Conservation (phyloP, 2,329 filamentous ascomycete species). For the Pseudopithomyces chartarum region DNA sequence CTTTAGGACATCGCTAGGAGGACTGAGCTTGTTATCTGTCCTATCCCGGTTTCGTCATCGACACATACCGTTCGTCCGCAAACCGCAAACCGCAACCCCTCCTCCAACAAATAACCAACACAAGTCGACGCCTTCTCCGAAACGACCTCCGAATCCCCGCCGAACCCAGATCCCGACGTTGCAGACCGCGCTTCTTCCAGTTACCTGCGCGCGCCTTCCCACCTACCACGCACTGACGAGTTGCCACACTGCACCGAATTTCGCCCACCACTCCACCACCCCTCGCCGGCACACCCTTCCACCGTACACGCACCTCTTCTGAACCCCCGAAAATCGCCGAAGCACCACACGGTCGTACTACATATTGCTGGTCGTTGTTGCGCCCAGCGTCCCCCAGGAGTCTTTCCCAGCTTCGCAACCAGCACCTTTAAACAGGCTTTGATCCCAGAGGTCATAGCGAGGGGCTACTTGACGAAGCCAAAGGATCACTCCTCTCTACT, state of each 20-base stretch:
- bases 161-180: background rate
- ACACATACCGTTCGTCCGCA: slow-evolving; percentile 22
- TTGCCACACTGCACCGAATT: slow-evolving; percentile 16
- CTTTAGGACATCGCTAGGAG: slow-evolving; percentile 12
- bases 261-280: slow-evolving; percentile 3
- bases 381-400: slow-evolving; percentile 35
- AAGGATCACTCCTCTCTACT: slow-evolving; percentile 47
- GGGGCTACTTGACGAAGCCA: slow-evolving; percentile 69
- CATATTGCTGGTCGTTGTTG: slow-evolving; percentile 31
- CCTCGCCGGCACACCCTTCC: background rate
- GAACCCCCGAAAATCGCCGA: slow-evolving; percentile 2
- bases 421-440: slow-evolving; percentile 90
- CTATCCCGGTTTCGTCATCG: slow-evolving; percentile 40
- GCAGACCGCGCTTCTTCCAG: background rate
- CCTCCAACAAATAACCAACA: slow-evolving; percentile 3
- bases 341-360: slow-evolving; percentile 17
- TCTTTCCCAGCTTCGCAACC: slow-evolving; percentile 55
- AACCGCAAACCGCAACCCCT: slow-evolving; percentile 12
- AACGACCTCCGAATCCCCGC: background rate
- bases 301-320: background rate
- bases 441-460: slow-evolving; percentile 87
- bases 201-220: slow-evolving; percentile 1
- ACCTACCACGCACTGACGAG: slow-evolving; percentile 3
- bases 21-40: slow-evolving; percentile 20
- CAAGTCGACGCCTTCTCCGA: background rate